These are phyloP conservation scores for Coffea humblotiana DNA, from an alignment of 305 asterid species.

Conservation along the genomic window DNA sequence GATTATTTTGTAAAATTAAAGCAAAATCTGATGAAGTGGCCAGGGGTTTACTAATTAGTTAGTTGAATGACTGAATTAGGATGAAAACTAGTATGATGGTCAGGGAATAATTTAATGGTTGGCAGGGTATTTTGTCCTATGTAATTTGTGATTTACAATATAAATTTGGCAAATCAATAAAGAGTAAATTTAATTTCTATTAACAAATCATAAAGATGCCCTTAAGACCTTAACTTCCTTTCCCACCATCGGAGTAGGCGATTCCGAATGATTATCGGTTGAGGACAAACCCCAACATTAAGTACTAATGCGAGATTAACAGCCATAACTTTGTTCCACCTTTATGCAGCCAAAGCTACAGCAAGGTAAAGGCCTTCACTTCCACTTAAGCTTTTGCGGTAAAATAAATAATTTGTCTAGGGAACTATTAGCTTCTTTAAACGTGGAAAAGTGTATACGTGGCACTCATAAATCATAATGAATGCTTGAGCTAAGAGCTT, in stretches of 20 bases:
- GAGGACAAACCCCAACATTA: too few species aligned
- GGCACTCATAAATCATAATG: not conserved
- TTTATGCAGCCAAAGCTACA: too few species aligned
- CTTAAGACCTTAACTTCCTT: not conserved
- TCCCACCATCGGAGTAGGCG: not conserved
- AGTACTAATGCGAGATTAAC: too few species aligned
- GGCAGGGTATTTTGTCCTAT: not conserved
- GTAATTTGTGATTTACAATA: not conserved
- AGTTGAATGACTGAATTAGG: too few species aligned
- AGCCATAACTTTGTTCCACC: too few species aligned
- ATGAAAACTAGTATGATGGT: too few species aligned
- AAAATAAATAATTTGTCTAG: not conserved
- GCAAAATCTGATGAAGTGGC: too few species aligned
- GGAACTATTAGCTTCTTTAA: not conserved
- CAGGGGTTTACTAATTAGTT: too few species aligned
- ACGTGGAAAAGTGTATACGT: not conserved
- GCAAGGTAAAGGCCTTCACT: not conserved
- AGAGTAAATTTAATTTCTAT: not conserved
- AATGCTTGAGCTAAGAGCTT: not conserved
- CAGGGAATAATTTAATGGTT: too few species aligned
- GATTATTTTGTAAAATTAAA: too few species aligned
- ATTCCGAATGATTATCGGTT: too few species aligned
- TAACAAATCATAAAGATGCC: too few species aligned
- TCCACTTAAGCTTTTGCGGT: not conserved
- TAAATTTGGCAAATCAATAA: not conserved